Conservation (phyloP, 179 eudicot species). For the Drosera spatulata region DNA sequence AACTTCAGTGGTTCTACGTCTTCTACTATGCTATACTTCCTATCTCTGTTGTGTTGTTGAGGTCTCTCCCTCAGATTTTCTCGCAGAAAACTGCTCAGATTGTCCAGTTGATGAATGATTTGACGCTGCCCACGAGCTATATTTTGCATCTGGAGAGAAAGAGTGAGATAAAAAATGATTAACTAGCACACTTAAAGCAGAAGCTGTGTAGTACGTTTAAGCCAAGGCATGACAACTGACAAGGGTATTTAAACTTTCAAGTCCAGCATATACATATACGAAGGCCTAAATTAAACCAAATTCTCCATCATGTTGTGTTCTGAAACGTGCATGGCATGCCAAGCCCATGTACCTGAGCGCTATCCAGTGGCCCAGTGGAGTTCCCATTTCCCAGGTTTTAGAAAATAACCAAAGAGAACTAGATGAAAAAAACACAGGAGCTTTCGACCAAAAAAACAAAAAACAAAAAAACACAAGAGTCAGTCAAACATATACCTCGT, state of each 20-base stretch:
- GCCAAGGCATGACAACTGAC: too few species aligned
- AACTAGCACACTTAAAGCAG: too few species aligned
- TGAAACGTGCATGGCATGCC: too few species aligned
- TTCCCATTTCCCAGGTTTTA: neutral
- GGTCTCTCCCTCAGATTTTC: constrained; percentile 41
- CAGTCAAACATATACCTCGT: constrained; percentile 45
- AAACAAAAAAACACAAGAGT: neutral
- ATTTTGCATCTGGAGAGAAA: constrained; percentile 35
- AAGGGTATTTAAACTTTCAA: too few species aligned
- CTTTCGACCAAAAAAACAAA: too few species aligned
- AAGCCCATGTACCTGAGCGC: too few species aligned
- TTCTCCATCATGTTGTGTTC: too few species aligned
- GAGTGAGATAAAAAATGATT: neutral
- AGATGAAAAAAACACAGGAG: too few species aligned
- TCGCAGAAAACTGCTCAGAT: constrained; percentile 50
- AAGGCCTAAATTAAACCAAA: too few species aligned
- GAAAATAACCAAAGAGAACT: neutral
- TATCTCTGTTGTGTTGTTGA: constrained; percentile 19
- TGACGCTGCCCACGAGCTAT: constrained; percentile 69
- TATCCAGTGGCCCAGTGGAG: too few species aligned
- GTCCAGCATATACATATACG: too few species aligned
- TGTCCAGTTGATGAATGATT: constrained; percentile 75
- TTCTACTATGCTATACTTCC: constrained; percentile 19
- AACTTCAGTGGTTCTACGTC: constrained; percentile 22
- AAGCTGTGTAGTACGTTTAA: too few species aligned